Base-by-base conservation (phyloP, 176 grass and related monocot species). In the Juncus inflexus region DNA sequence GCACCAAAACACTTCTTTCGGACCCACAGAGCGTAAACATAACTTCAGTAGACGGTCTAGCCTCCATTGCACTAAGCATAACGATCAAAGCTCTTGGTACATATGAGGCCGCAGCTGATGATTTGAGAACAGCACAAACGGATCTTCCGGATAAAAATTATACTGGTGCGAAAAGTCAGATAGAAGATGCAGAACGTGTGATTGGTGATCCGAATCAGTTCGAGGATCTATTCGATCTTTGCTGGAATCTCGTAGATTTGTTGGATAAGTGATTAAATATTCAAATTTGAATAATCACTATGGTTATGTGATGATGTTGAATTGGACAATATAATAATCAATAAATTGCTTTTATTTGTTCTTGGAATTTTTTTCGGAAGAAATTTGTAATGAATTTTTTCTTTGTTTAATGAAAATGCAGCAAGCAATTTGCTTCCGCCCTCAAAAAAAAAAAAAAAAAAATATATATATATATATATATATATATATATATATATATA, bases 191-290 rank as follows among this genome's bases (percentile, higher is more conserved):
- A 0, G 3, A 52, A 39, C 41, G 50, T 2, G 28, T 7, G 5
- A 47, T 41, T 0, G 40, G 51, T 37, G 42, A 63, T 1, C 3
- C 47, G 19, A 13, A 75, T 28, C 2, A 5, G 4, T 9, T 52
- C 42, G 19, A 64, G 2, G 58, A 55, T 6, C 42, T 14, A 52
- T 41, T 14, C 9, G 60, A 7, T 2, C 72, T 75, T 55, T 59
- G 6, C 52, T 2, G 9, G 1, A 58, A 64, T 61, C 14, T 75
- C 37, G 10, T 64, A 50, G 72, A 64, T 40, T n/a, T 75, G 60
- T 52, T 75, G 15, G 42, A 64, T 50, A 19, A 65, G 10, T 47
- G 0, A 35, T 60, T 1, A 28, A 28, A 28, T 28, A 28, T 28
- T 28, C 19, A 28, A 28, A 28, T 28, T 28, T 28, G 19, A 1